A percentile compares a stretch with the other conserved stretches of the same genome.
Conservation (phyloP, 2,329 filamentous ascomycete species). For the Aspergillus fumigatiaffinis region DNA sequence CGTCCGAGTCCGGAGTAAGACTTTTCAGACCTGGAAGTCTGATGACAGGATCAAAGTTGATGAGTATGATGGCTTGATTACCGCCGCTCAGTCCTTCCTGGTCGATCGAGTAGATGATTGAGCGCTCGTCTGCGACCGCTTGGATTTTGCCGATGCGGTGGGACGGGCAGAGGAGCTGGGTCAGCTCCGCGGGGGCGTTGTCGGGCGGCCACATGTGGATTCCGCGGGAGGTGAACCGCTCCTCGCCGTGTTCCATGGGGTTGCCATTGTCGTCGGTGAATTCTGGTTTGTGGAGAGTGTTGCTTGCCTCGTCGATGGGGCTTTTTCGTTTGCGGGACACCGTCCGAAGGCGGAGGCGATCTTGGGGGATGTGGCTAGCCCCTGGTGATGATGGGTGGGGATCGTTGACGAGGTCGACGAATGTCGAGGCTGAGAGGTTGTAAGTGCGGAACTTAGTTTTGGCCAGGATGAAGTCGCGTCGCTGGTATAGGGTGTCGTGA, state of each 20-base stretch:
- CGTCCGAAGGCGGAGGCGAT: conserved; percentile 40
- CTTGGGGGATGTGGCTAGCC: conserved; percentile 26
- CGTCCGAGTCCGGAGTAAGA: background rate
- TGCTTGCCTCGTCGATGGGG: conserved; percentile 33
- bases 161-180: conserved; percentile 38
- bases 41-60: conserved; percentile 39
- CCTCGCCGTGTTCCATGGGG: conserved; percentile 33
- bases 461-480: conserved; percentile 41
- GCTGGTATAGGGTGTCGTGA: background rate
- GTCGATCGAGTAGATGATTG: conserved; percentile 38
- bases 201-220: conserved; percentile 41
- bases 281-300: conserved; percentile 27
- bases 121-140: conserved; percentile 38
- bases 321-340: conserved; percentile 41
- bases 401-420: conserved; percentile 44
- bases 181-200: conserved; percentile 35
- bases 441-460: conserved; percentile 44
- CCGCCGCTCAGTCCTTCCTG: conserved; percentile 16
- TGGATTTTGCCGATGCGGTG: conserved; percentile 29
- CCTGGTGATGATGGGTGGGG: conserved; percentile 21
- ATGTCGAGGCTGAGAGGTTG: conserved; percentile 37
- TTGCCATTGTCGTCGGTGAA: conserved; percentile 20
- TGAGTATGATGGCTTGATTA: conserved; percentile 33
- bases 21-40: conserved; percentile 22
- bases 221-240: conserved; percentile 37